Evolutionary conservation across 768 basidiomycete species (phyloP).

Genomic region (Porpolomopsis calyptriformis): DNA sequence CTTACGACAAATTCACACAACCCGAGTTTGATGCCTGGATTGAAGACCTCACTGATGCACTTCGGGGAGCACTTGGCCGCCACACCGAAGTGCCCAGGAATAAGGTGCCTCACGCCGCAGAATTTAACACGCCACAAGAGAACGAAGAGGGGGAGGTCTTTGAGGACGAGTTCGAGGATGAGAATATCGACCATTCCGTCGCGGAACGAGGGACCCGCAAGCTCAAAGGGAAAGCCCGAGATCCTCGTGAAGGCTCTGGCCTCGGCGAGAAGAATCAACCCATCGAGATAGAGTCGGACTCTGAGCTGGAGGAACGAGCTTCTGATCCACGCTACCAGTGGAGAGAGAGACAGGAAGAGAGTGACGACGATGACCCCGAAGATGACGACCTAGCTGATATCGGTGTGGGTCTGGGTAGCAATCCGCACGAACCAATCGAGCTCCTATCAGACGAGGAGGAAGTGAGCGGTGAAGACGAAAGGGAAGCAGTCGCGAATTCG

Average conservation of each 20-base stretch:
- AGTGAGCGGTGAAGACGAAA: conserved; percentile 12
- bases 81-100: conserved; percentile 21
- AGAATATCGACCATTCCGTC: conserved; percentile 43
- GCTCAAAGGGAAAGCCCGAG: conserved; percentile 50
- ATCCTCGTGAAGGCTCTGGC: conserved; percentile 50
- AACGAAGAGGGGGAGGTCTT: conserved; percentile 7
- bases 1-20: conserved; percentile 63
- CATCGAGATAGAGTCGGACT: conserved; percentile 35
- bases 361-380: conserved; percentile 7
- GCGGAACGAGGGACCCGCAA: conserved; percentile 41
- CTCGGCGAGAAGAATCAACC: conserved; percentile 28
- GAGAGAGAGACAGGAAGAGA: conserved; percentile 5
- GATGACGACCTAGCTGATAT: conserved; percentile 12
- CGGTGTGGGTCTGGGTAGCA: conserved; percentile 10
- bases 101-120: conserved; percentile 11
- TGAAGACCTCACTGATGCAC: conserved; percentile 44
- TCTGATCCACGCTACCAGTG: conserved; percentile 2
- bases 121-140: neutral
- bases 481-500: too few relatives aligned
- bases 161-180: conserved; percentile 16
- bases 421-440: conserved; percentile 15
- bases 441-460: conserved; percentile 18
- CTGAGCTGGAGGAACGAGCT: conserved; percentile 18
- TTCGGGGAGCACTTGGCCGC: conserved; percentile 48
- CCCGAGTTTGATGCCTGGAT: conserved; percentile 65